Base-by-base conservation (phyloP, 1,139 yeast species). In the Meyerozyma carpophila region DNA sequence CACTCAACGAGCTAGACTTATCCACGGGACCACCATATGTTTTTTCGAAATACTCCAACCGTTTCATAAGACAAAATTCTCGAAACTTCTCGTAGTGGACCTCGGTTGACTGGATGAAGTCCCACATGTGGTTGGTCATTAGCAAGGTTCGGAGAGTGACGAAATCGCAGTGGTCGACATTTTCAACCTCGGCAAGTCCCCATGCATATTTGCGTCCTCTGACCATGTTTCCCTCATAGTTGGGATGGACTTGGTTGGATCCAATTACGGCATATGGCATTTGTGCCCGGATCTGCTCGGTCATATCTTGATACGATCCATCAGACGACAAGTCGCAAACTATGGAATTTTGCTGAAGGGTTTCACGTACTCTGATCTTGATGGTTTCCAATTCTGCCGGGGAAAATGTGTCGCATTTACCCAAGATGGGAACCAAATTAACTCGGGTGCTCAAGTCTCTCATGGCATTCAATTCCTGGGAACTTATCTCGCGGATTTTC, bases 131-230 rank as follows among this genome's bases (percentile, higher is more conserved):
- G 24, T 73, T 69, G 2, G 72, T 65, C 61, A 83, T 64, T 36
- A 84, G 56, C 8, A 81, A 57, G 10, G 72, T 68, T 50, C 81
- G 74, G 47, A 88, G 66, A 31, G 65, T 65, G 8, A 59, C 46
- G 51, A 84, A 84, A 56, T 88, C 95, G 61, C 94, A 81, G 56
- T 82, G 86, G 3, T 59, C 55, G 1, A 70, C 70, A 53, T 86
- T 81, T 50, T 83, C 90, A 32, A 84, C 79, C 50, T 86, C 89
- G 5, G 84, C 82, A 24, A 71, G 46, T 0, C 95, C 95, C 94
- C 95, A 87, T 9, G 66, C 70, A 59, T 85, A 87, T 50, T 70
- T 66, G 52, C 95, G 73, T 4, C 89, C 93, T 47, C 82, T 68
- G 3, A 81, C 79, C 2, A 55, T 41, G 14, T 62, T 51, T 0